Base-by-base conservation (phyloP, 305 asterid species). In the Solanum hybrid region DNA sequence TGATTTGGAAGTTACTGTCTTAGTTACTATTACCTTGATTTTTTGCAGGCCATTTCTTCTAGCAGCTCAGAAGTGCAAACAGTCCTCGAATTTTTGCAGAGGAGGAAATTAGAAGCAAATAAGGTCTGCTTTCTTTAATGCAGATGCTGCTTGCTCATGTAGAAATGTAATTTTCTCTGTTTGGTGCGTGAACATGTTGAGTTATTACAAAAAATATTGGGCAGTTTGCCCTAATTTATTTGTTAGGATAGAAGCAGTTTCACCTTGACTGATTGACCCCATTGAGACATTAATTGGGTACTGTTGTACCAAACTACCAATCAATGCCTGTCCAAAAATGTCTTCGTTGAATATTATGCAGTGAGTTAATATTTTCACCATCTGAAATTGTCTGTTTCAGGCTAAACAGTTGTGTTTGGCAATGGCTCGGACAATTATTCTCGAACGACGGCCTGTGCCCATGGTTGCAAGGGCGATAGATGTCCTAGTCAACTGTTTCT, bases 371-470 rank as follows among this genome's bases (percentile, higher is more conserved):
- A 19, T 84, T 31, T 84, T 56, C 87, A 19, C 29, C 40, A 17
- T 51, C 87, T 84, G 19, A 84, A 19, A 27, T 84, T 84, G 40
- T 84, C 73, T 45, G 89, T 93, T 92, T 89, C 96, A 97, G 99
- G 99, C 98, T 81, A 97, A 96, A 92, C 93, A 93, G 66, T 93
- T 96, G 92, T 95, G 98, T 91, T 91, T 97, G 94, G 89, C 91
- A 17, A 92, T 95, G 69, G 90, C 91, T 85, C 95, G 96, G 90
- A 91, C 96, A 78, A 90, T 91, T 91, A 95, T 97, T 89, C 94
- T 97, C 90, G 99, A 97, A 93, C 90, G 99, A 90, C 96, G 96
- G 92, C 98, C 99, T 27, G 92, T 96, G 34, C 89, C 97, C n/a
- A 86, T 93, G 89, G 98, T 96, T 85, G 89, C 96, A 85, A 93